A percentile compares a stretch with the other conserved stretches of the same genome.
Evolutionary conservation across 495 filamentous ascomycete species (phyloP).

Genomic region (Penicillium chermesinum): DNA sequence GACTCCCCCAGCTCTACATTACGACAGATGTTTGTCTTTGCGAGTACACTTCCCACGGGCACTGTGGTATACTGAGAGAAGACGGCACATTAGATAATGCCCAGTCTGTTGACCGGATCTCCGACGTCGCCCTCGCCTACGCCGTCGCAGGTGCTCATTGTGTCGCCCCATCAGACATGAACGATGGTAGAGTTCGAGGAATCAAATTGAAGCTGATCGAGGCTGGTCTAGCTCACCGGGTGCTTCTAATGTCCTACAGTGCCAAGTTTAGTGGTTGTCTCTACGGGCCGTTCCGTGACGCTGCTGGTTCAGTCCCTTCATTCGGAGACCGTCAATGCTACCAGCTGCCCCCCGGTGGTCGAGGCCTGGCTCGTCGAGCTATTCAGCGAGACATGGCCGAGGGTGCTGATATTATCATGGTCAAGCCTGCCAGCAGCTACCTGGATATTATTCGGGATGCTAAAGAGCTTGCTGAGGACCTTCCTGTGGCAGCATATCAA

Average conservation of each 20-base stretch:
- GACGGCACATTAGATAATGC: slow-evolving; percentile 90
- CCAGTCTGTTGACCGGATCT: slow-evolving; percentile 86
- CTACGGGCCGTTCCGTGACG: slow-evolving; percentile 96
- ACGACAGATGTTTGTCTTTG: slow-evolving; percentile 92
- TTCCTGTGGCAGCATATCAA: slow-evolving; percentile 93
- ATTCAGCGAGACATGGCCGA: slow-evolving; percentile 86
- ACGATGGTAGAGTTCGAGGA: slow-evolving; percentile 90
- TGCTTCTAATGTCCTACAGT: slow-evolving; percentile 92
- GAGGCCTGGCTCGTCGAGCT: slow-evolving; percentile 88
- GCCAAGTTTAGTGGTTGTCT: slow-evolving; percentile 96
- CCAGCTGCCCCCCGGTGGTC: slow-evolving; percentile 85
- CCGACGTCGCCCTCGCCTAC: slow-evolving; percentile 88
- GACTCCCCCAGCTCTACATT: slow-evolving; percentile 86
- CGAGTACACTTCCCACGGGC: slow-evolving; percentile 98
- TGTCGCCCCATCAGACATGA: slow-evolving; percentile 97
- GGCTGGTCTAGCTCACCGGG: slow-evolving; percentile 79
- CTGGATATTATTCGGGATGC: slow-evolving; percentile 95
- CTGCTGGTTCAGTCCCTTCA: slow-evolving; percentile 83
- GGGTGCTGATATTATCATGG: slow-evolving; percentile 98
- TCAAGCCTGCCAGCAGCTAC: slow-evolving; percentile 91
- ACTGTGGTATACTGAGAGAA: slow-evolving; percentile 90
- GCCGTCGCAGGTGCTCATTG: slow-evolving; percentile 92
- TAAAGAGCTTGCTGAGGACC: slow-evolving; percentile 82
- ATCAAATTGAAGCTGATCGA: slow-evolving; percentile 97
- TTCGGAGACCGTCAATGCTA: slow-evolving; percentile 97